Evolutionary conservation across 768 basidiomycete genomes (phyloP), one percentile per base, ranked within the genome.

Genomic region (Exidia glandulosa): DNA sequence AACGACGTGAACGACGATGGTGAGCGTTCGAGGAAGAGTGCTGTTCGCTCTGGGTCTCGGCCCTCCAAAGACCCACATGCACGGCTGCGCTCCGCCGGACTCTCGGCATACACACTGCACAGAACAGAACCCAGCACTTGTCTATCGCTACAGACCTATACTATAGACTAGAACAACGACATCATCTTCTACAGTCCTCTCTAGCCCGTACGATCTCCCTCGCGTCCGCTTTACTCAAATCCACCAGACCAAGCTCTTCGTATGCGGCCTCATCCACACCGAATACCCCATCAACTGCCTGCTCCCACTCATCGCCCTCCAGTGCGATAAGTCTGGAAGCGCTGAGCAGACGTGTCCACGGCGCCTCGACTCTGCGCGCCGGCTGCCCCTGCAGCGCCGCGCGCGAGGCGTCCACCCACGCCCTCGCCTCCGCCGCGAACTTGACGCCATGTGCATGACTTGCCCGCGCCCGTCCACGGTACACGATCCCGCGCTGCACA

Each of bases 351-450:
- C 78, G 78, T 56, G 79, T 73, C 93, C 94, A 95, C 2, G 91
- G 89, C 0, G 79, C 80, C 67, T 87, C 86, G 1, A 86, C 79
- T 75, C 79, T 59, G 13, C 69, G 60, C 32, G 71, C 50, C 78
- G 79, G 27, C 71, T 73, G 41, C 79, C 71, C 37, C 71, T 69
- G 12, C 37, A 92, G 72, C 2, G 83, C 86, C 25, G 75, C 72
- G 30, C 82, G 80, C 61, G 85, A 89, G 6, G 88, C 87, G 72
- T 90, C 87, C 4, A 86, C 78, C 93, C 94, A 93, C 55, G 91
- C 77, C 67, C 85, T 80, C 74, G 82, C 84, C 70, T 98, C 94
- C 1, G 80, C 79, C 25, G 75, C 75, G 25, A 95, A 77, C 25
- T 74, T 73, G 61, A 76, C 78, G 3, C 86, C 89, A 59, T 90